These are phyloP conservation scores for Eruca vesicaria DNA, from an alignment of 441 rosid species.

Conservation along the genomic window DNA sequence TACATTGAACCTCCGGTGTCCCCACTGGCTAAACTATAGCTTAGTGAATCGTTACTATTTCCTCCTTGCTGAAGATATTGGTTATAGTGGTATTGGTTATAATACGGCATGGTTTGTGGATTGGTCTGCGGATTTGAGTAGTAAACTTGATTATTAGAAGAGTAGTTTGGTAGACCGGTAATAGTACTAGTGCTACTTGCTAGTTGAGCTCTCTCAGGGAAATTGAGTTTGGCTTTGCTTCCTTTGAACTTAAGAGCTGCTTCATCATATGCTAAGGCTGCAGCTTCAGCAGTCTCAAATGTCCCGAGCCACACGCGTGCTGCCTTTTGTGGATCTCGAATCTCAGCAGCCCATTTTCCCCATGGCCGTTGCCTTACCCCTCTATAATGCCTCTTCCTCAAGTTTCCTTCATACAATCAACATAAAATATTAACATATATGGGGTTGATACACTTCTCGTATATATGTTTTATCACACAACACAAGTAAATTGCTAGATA, in stretches of 20 bases:
- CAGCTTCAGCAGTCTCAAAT: constrained; percentile 81
- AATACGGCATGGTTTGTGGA: constrained; percentile 16
- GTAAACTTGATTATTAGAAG: constrained; percentile 28
- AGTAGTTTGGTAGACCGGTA: constrained; percentile 22
- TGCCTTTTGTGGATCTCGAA: constrained; percentile 82
- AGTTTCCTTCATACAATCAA: constrained; percentile 39
- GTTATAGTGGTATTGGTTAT: constrained; percentile 28
- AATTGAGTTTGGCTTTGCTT: constrained; percentile 90
- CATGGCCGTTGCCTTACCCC: constrained; percentile 93
- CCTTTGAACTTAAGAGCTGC: constrained; percentile 97
- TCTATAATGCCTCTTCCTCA: constrained; percentile 67
- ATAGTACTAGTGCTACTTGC: constrained; percentile 22
- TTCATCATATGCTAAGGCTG: constrained; percentile 88
- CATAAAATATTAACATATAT: background rate
- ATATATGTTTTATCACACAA: background rate
- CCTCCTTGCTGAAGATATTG: constrained; percentile 33
- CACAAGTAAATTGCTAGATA: background rate
- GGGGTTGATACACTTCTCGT: background rate
- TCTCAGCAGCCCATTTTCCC: constrained; percentile 93
- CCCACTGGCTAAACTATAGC: constrained; percentile 21
- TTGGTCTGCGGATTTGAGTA: constrained; percentile 31
- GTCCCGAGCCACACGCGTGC: constrained; percentile 95
- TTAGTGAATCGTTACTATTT: constrained; percentile 15
- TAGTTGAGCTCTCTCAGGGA: constrained; percentile 81
- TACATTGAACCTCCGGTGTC: constrained; percentile 22